phyloP scores from a whole-genome alignment of 116 monocot genomes.

The Cymodocea nodosa region DNA sequence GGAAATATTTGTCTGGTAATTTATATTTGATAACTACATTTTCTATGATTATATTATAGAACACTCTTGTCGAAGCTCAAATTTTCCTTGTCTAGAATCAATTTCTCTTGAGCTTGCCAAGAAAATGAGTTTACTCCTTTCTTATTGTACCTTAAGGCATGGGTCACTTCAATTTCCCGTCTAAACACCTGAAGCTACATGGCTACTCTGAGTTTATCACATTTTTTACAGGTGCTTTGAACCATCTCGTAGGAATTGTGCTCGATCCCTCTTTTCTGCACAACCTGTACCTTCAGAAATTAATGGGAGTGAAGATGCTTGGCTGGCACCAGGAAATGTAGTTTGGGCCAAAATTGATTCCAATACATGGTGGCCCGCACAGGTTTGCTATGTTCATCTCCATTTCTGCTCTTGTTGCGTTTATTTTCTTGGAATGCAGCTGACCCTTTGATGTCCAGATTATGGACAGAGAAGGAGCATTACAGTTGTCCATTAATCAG shows the following conservation, averaged over 20 bases:
- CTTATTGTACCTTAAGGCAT: too few species aligned
- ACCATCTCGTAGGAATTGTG: background rate
- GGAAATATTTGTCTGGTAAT: too few species aligned
- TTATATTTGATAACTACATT: too few species aligned
- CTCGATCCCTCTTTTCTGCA: background rate
- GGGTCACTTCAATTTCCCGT: too few species aligned
- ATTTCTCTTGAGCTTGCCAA: too few species aligned
- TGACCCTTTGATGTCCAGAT: constrained; percentile 3
- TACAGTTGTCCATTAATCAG: background rate
- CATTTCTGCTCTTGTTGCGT: background rate
- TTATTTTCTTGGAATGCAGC: background rate
- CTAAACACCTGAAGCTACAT: too few species aligned
- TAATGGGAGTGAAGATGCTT: background rate
- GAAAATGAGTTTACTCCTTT: too few species aligned
- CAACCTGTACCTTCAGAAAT: background rate
- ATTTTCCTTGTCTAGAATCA: too few species aligned
- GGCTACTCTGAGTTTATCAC: too few species aligned
- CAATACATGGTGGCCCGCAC: constrained; percentile 10
- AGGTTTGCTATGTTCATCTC: background rate
- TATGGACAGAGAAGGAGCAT: background rate
- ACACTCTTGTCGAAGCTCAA: too few species aligned
- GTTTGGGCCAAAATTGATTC: constrained; percentile 7
- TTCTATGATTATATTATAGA: too few species aligned
- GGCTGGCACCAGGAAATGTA: constrained; percentile 9
- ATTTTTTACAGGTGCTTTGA: background rate